Conservation (phyloP, 129 eudicot species). For the Ambrosia artemisiifolia region DNA sequence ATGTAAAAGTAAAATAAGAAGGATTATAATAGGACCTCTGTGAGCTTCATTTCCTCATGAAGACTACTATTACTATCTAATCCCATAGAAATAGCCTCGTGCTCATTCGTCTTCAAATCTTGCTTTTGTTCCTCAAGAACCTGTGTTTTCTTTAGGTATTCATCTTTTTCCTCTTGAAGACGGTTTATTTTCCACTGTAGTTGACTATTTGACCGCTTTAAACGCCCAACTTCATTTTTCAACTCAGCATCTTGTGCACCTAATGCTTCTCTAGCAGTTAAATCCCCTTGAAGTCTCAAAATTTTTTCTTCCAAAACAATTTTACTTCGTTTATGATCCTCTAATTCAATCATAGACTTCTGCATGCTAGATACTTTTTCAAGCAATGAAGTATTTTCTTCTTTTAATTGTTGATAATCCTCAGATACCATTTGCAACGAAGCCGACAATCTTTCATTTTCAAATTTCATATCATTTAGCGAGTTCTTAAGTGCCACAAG, state of each 20-base stretch:
- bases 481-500: constrained; percentile 51
- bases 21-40: constrained; percentile 36
- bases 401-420: constrained; percentile 47
- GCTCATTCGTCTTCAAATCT: constrained; percentile 24
- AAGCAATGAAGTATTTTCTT: constrained; percentile 38
- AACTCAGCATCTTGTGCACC: constrained; percentile 55
- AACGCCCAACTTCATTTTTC: constrained; percentile 54
- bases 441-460: constrained; percentile 48
- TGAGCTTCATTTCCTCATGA: constrained; percentile 24
- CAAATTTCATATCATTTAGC: constrained; percentile 43
- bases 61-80: constrained; percentile 8
- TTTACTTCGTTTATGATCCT: constrained; percentile 40
- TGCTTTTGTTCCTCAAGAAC: constrained; percentile 41
- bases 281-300: constrained; percentile 57
- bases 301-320: constrained; percentile 60
- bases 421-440: constrained; percentile 37
- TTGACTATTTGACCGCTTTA: constrained; percentile 51
- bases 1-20: background rate
- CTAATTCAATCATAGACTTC: constrained; percentile 38
- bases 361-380: constrained; percentile 41
- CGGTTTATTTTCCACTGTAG: constrained; percentile 50
- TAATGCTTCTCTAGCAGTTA: constrained; percentile 64
- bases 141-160: constrained; percentile 29
- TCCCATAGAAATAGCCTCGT: constrained; percentile 7
- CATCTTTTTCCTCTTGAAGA: constrained; percentile 53